These are phyloP conservation scores for Ciborinia camelliae DNA, from an alignment of 2,329 filamentous ascomycete species.

Conservation along the genomic window DNA sequence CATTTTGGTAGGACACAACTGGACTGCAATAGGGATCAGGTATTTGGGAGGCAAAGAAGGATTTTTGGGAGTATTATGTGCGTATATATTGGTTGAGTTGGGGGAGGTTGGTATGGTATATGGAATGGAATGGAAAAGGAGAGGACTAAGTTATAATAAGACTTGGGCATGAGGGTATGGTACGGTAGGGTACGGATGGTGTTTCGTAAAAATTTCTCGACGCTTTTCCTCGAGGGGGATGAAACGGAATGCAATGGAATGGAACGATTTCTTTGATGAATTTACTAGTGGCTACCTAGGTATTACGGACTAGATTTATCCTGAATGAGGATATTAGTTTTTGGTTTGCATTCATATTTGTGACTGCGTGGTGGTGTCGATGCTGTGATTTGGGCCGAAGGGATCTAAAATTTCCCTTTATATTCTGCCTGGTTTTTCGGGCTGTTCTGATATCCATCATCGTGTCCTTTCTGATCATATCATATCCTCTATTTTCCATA, in stretches of 20 bases:
- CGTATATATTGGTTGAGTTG: not conserved
- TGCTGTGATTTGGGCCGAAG: not conserved
- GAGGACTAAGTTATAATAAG: constrained; percentile 3
- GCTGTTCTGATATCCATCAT: too few relatives aligned
- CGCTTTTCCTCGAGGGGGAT: not conserved
- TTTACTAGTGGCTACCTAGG: not conserved
- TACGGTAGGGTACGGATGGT: not conserved
- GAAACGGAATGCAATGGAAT: constrained; percentile 6
- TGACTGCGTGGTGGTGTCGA: not conserved
- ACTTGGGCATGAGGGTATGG: not conserved
- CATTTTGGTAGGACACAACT: not conserved
- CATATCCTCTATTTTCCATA: too few relatives aligned
- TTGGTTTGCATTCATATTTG: not conserved
- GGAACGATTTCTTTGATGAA: not conserved
- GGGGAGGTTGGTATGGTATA: not conserved
- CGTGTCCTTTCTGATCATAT: too few relatives aligned
- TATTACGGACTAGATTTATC: not conserved
- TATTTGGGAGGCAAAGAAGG: not conserved
- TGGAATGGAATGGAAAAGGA: not conserved
- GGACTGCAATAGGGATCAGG: not conserved
- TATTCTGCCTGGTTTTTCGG: too few relatives aligned
- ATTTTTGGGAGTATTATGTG: not conserved
- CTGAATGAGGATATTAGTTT: constrained; percentile 8
- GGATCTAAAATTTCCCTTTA: too few relatives aligned
- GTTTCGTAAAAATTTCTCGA: not conserved